These are phyloP conservation scores for Citrullus colocynthis DNA, from an alignment of 306 rosid genomes.

Conservation along the genomic window DNA sequence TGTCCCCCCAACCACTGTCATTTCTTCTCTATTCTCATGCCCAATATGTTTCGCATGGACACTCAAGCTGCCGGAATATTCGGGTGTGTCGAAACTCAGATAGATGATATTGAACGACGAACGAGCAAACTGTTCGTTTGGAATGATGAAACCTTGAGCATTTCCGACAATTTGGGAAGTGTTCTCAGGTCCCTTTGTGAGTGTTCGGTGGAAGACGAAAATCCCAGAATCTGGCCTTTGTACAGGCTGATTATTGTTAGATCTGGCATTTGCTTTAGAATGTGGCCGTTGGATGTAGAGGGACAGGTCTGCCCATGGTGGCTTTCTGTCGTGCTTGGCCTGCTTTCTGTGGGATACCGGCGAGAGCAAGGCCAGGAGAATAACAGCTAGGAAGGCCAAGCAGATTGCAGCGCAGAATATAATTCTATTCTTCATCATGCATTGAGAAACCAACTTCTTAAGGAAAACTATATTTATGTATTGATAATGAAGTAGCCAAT, in stretches of 20 bases:
- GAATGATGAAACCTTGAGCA: slow-evolving; percentile 67
- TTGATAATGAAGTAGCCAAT: neutral
- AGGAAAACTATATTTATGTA: neutral
- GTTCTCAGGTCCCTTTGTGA: slow-evolving; percentile 65
- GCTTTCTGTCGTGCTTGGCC: slow-evolving; percentile 12
- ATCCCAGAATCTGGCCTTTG: slow-evolving; percentile 23
- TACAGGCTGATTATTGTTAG: slow-evolving; percentile 13
- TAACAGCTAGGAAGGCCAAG: slow-evolving; percentile 43
- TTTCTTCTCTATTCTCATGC: slow-evolving; percentile 23
- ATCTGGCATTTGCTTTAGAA: neutral
- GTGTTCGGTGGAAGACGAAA: slow-evolving; percentile 40
- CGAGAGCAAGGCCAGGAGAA: slow-evolving; percentile 54
- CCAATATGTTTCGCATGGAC: slow-evolving; percentile 33
- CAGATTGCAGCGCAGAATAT: slow-evolving; percentile 44
- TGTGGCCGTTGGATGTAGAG: slow-evolving; percentile 65
- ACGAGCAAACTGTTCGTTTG: slow-evolving; percentile 35
- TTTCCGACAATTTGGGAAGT: slow-evolving; percentile 51
- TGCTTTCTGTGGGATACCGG: slow-evolving; percentile 34
- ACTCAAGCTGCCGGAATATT: slow-evolving; percentile 58
- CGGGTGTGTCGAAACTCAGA: slow-evolving; percentile 46
- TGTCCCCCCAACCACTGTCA: slow-evolving; percentile 68
- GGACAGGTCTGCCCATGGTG: slow-evolving; percentile 52
- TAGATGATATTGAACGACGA: slow-evolving; percentile 62
- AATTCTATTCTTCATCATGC: slow-evolving; percentile 35
- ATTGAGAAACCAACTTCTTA: neutral